Percentiles rank a stretch among this genome's conserved stretches.
phyloP scores from a whole-genome alignment of 176 grass and related monocot genomes.

The Oryza rufipogon region DNA sequence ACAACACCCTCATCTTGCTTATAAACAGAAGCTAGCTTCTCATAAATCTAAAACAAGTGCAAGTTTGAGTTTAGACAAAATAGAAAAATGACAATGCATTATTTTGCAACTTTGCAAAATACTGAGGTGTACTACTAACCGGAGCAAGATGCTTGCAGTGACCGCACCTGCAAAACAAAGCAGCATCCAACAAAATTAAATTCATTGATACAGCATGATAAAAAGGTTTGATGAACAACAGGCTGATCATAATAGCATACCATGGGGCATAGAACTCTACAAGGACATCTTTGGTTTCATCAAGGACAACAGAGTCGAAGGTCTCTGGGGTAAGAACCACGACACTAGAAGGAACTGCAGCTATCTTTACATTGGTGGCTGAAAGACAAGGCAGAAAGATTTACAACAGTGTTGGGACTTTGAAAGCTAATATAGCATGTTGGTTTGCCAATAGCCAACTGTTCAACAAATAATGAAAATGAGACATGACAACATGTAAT shows the following conservation, averaged over 20 bases:
- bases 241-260: conserved; percentile 48
- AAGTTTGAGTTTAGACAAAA: conserved; percentile 38
- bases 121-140: conserved; percentile 56
- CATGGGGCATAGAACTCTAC: conserved; percentile 99
- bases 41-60: conserved; percentile 68
- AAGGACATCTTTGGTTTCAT: conserved; percentile 96
- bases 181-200: conserved; percentile 30
- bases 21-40: conserved; percentile 79
- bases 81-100: background rate
- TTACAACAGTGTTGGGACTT: background rate
- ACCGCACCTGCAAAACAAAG: conserved; percentile 73
- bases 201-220: background rate
- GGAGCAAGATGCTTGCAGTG: conserved; percentile 99
- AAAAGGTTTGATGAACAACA: background rate
- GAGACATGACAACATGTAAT: conserved; percentile 12
- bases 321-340: conserved; percentile 71
- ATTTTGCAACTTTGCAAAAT: conserved; percentile 1
- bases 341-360: conserved; percentile 74
- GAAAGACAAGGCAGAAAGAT: conserved; percentile 31
- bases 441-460: background rate
- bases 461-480: conserved; percentile 11
- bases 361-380: conserved; percentile 97
- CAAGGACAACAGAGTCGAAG: conserved; percentile 87
- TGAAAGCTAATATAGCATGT: background rate
- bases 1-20: conserved; percentile 74